Evolutionary conservation across 306 rosid species (phyloP).

Genomic region (Vachellia collinsii): DNA sequence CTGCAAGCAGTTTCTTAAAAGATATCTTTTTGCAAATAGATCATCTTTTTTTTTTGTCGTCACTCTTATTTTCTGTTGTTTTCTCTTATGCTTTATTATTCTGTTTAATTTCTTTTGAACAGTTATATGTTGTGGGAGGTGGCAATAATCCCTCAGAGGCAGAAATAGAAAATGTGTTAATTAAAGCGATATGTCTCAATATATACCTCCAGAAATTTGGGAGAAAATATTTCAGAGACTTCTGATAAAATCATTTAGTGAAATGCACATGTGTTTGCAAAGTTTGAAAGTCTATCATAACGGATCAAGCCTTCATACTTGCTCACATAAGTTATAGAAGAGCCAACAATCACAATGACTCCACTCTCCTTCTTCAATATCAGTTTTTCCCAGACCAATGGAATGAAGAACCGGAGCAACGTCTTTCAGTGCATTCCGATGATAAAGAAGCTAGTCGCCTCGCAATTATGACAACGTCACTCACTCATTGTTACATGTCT

Average conservation of each 20-base stretch:
- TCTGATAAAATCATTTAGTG: neutral
- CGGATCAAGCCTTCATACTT: neutral
- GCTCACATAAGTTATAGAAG: neutral
- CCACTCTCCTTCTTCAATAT: neutral
- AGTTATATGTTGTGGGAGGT: neutral
- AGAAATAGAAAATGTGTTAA: too few relatives aligned
- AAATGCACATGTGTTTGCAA: neutral
- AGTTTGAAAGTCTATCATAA: neutral
- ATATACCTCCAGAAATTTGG: neutral
- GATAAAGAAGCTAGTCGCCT: neutral
- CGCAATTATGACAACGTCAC: neutral
- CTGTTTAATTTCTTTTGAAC: neutral
- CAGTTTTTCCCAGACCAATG: neutral
- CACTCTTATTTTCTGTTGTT: neutral
- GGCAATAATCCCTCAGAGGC: neutral
- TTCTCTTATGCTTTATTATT: neutral
- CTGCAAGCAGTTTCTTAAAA: neutral
- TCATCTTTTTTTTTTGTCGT: neutral
- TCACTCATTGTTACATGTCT: fast-evolving
- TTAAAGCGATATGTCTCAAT: neutral
- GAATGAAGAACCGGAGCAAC: too few relatives aligned
- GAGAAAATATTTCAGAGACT: neutral
- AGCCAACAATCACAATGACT: neutral
- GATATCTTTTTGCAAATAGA: neutral
- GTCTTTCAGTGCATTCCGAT: neutral